Base-by-base conservation (phyloP, 139 green algal species). In the Marvania coccoides region DNA sequence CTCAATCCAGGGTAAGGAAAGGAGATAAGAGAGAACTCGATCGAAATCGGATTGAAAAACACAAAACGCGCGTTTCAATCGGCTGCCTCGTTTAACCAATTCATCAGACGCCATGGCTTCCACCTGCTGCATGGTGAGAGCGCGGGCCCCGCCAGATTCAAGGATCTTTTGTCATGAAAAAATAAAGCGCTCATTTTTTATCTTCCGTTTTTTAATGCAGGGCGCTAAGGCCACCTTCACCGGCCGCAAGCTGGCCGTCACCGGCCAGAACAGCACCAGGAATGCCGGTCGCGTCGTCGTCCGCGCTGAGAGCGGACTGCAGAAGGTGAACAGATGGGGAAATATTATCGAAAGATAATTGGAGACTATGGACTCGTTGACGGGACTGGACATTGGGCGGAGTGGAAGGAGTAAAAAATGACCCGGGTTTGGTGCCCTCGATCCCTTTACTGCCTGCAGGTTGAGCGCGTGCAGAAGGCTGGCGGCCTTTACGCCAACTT, bases 401-500 rank as follows among this genome's bases (percentile, higher is more conserved):
- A 13, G 26, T 33, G 14, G 23, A 23, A 36, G 23, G 23, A n/a
- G 35, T 24, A n/a, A 64, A 56, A 15, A 38, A 26, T 12, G 12
- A 38, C 37, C 24, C 12, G 57, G 57, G 57, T 58, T 57, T 13
- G 34, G 13, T 15, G 33, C 15, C 19, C 24, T 9, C 37, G 9
- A 33, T 48, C 40, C 19, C 3, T 46, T 39, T 10, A 31, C 29
- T 36, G 29, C n/a, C 38, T 62, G 42, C 61, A 88, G 81, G 76
- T 84, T 1, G 85, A 93, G 56, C 83, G 86, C 67, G 74, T 81
- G 56, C 85, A 90, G 71, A 87, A 94, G 74, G 38, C 58, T 2
- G 71, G 65, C 36, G 64, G 64, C 38, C 23, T 78, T 36, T 78
- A 78, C 59, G 65, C 76, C 46, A 82, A 90, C 69, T 83, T 83